Evolutionary conservation across 2,329 filamentous ascomycete species (phyloP), one percentile per base, ranked within the genome.

Genomic region (Cryoendolithus antarcticus): DNA sequence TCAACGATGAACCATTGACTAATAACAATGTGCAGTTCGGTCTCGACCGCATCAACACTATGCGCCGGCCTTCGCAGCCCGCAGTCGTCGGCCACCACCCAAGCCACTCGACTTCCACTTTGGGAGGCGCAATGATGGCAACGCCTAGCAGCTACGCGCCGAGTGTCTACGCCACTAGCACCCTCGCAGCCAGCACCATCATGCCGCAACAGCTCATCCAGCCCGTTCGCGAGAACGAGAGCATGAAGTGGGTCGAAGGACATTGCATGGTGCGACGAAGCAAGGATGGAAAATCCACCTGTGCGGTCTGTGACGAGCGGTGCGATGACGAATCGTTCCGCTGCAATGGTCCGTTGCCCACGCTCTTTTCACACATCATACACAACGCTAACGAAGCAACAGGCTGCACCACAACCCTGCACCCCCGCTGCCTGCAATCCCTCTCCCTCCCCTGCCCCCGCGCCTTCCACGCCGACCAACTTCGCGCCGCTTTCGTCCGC

Each of bases 181-280:
- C 85, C 1, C 64, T 91, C 34, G 84, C 84, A 2, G 84, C 84
- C 6, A 88, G 82, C 5, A 91, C 84, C 2, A 78, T 91, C 50
- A 88, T 91, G 83, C 84, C 85, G 29, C 82, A 79, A 51, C 81
- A 86, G 72, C 72, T 85, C 44, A 73, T 86, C 45, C 82, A 88
- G 53, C 81, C 81, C 1, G 83, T 89, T 6, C 69, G 70, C 34
- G 85, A 89, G 53, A 86, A 82, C 0, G 81, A 86, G 35, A 84
- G 77, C 1, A 84, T 74, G 0, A 77, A 85, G 35, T 91, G 84
- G 84, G 80, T 86, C 1, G 84, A 91, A 59, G 84, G 84, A 0
- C 84, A 91, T 62, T 88, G 82, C 59, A 74, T 91, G 62, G 73
- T 78, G 43, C 82, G 75, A 68, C 67, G 69, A 38, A 54, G 66